These are phyloP conservation scores for Tricholoma saponaceum DNA, from an alignment of 768 basidiomycete species.

Conservation along the genomic window DNA sequence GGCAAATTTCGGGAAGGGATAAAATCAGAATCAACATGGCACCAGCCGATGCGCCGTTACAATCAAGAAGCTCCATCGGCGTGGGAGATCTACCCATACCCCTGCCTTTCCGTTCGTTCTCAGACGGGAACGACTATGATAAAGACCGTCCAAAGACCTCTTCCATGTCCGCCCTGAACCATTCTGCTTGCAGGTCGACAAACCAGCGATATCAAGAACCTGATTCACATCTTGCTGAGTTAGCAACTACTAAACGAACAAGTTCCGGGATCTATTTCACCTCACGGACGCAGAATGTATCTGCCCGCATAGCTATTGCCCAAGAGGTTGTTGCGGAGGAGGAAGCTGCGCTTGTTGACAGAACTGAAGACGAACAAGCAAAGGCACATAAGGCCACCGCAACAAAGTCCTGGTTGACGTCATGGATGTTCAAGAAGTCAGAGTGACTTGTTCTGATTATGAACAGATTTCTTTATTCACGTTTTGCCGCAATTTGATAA, in stretches of 20 bases:
- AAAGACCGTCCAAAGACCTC: conserved; percentile 26
- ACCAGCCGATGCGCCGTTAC: background rate
- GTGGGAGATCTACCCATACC: conserved; percentile 4
- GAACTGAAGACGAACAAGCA: conserved; percentile 51
- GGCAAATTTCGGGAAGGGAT: conserved; percentile 33
- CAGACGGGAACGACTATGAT: conserved; percentile 16
- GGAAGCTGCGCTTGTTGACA: conserved; percentile 47
- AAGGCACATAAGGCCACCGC: conserved; percentile 42
- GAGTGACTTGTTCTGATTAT: conserved; percentile 18
- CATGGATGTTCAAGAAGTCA: conserved; percentile 58
- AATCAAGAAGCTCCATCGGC: conserved; percentile 4
- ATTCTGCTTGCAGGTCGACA: conserved; percentile 28
- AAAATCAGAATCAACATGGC: conserved; percentile 17
- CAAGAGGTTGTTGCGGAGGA: conserved; percentile 72
- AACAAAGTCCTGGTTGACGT: conserved; percentile 56
- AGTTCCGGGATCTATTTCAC: conserved; percentile 32
- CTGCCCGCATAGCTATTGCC: conserved; percentile 59
- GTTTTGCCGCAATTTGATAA: conserved; percentile 29
- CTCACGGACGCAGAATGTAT: conserved; percentile 38
- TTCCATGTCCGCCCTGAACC: conserved; percentile 33
- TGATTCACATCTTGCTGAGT: conserved; percentile 37
- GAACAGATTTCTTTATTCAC: conserved; percentile 24
- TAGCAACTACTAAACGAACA: conserved; percentile 31
- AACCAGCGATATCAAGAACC: conserved; percentile 32
- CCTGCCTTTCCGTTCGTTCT: conserved; percentile 26